A percentile compares a stretch with the other conserved stretches of the same genome.
These are phyloP conservation scores for Megacollybia marginata DNA, from an alignment of 768 basidiomycete genomes.

Conservation along the genomic window DNA sequence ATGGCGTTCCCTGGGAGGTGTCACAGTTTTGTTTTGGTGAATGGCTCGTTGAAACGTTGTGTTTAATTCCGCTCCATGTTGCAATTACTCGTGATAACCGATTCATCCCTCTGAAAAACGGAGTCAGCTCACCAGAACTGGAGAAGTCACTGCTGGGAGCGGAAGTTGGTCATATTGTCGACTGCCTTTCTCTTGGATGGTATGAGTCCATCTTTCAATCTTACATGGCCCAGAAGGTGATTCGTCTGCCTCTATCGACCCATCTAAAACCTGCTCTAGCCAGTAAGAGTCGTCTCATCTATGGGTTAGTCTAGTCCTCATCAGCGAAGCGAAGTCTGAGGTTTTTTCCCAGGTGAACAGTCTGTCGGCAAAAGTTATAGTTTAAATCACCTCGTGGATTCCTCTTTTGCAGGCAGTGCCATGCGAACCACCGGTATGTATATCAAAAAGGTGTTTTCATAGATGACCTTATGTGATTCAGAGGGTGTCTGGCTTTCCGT, in stretches of 20 bases:
- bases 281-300: constrained; percentile 58
- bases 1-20: constrained; percentile 14
- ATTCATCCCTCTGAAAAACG: constrained; percentile 46
- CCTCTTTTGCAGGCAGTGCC: constrained; percentile 58
- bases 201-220: constrained; percentile 59
- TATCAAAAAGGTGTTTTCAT: not conserved
- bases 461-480: constrained; percentile 2
- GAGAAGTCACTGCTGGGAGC: constrained; percentile 55
- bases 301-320: constrained; percentile 37
- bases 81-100: constrained; percentile 53
- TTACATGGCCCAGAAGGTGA: constrained; percentile 48
- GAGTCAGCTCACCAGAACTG: constrained; percentile 37
- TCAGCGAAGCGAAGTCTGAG: not conserved
- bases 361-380: constrained; percentile 57
- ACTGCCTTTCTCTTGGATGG: constrained; percentile 53
- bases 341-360: constrained; percentile 39
- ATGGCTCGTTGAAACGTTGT: constrained; percentile 55
- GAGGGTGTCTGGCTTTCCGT: constrained; percentile 66
- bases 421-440: constrained; percentile 47
- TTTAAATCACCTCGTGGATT: constrained; percentile 54
- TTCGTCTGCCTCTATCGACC: not conserved
- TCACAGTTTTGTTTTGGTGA: constrained; percentile 44
- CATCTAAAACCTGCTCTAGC: constrained; percentile 23
- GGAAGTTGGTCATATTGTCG: constrained; percentile 48
- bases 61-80: constrained; percentile 58